Evolutionary conservation across 768 basidiomycete species (phyloP), one percentile per base, ranked within the genome.

Genomic region (Polyporus arcularius): DNA sequence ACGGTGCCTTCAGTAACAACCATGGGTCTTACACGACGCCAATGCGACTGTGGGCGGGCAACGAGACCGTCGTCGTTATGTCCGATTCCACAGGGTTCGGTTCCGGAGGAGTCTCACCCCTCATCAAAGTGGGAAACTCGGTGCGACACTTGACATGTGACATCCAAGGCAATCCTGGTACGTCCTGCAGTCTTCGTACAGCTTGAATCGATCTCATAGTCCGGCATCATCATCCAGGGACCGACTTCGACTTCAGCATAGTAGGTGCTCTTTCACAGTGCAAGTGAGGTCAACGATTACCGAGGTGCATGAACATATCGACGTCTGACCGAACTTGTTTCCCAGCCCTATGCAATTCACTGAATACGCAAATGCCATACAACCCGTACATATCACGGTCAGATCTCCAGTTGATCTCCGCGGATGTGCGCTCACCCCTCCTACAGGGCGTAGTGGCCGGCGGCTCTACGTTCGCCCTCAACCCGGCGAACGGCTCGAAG

Each of bases 21-120:
- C 60, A 78, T 60, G 87, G 87, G 53, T 79, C 80, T 0, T 89
- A 78, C 69, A 74, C 78, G 12, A 69, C 73, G 0, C 77, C 76
- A 58, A 63, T 90, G 14, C 76, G 78, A 3, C 72, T 86, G 46
- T 32, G 68, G 12, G 67, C 75, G 9, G 73, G 67, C 31, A 68
- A 76, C 16, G 70, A 75, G 55, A 75, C 90, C 50, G 52, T 90
- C 12, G 59, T 87, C 18, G 79, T 83, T 39, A 88, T 92, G 86
- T 91, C 87, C 30, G 90, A 92, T 68, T 77, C 84, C 16, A 82
- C 81, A 30, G 89, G 88, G 1, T 90, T 87, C 68, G 88, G 76
- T 45, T 76, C 85, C 10, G 90, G 90, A 4, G 61, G 61, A 1
- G 41, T 55, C 15, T 63, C 61, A 1, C 32, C 31, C 10, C 11